Base-by-base conservation (phyloP, 2,329 filamentous ascomycete species). In the Rasamsonia emersonii region DNA sequence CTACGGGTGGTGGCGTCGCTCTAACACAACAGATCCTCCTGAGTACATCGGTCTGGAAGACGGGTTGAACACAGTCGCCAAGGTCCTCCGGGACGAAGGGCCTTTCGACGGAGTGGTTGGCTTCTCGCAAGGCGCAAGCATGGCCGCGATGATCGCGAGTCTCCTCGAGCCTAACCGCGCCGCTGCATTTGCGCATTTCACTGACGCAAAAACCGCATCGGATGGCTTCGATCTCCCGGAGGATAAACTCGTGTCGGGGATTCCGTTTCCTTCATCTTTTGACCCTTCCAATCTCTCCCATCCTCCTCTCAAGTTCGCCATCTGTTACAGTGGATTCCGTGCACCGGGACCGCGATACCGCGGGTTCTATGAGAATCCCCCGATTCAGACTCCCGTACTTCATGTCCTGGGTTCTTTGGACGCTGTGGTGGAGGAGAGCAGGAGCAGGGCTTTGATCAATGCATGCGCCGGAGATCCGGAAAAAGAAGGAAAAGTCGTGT, bases 381-480 rank as follows among this genome's bases (percentile, higher is more conserved):
- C 72, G 53, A 79, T 95, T 37, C 57, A 53, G 40, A 94, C 88
- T 38, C 83, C 85, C 0, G 75, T 82, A 40, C 55, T 93, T 59
- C 86, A 94, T 62, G 81, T 86, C 45, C 56, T 94, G 16, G 89
- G 89, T 1, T 80, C 77, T 33, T 64, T 94, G 45, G 89, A 95
- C 62, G 85, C 81, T 3, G 84, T 95, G 1, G 88, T 96, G 1
- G 83, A 86, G 18, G 88, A 95, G 64, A 59, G 60, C 32, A 67
- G 84, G 49, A 84, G 76, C 54, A 65, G 73, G 47, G 71, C 66
- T 14, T 59, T 95, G 36, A 69, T 82, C 3, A 77, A 86, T 15
- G 68, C 71, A 28, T 85, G 78, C 54, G 70, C 55, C 41, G 68
- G 67, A 27, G 67, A 50, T 66, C 75, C 42, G 51, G 46, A 72